Evolutionary conservation across 805 yeast genomes (phyloP), one percentile per base, ranked within the genome.

Genomic region (Yamadazyma tumulicola): DNA sequence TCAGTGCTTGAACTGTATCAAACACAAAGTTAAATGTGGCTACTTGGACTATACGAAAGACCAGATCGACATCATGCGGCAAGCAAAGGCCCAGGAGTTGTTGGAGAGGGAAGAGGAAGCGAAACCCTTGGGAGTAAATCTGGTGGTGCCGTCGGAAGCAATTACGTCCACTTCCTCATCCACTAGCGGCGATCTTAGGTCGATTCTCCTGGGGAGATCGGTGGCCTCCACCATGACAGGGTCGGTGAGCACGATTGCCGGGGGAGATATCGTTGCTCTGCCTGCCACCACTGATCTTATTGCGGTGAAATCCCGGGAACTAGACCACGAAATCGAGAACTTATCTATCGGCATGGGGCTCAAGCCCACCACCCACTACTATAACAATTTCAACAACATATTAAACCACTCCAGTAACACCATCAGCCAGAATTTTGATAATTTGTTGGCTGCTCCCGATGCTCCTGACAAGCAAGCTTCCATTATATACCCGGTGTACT

Each of bases 401-500:
- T 25, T 43, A n/a, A 43, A 43, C 28, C 33, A 30, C 28, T 31
- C 41, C 12, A 16, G 20, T 10, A 43, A 43, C 24, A 32, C 50
- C 4, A 48, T 51, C 13, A 47, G 46, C 17, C 64, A 58, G 35
- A 52, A 54, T 35, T 64, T 55, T 31, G 67, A 62, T 45, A 57
- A 61, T 41, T 47, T 64, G 32, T 48, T 63, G 22, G 26, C 46
- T 3, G 31, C 47, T 8, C 34, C 47, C 6, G 38, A 47, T 29
- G 29, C 47, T 6, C 34, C 47, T 5, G 39, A 47, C 29, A 47
- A 46, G 20, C 58, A 57, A 27, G 39, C 45, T 34, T 52, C 61
- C 17, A 64, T 64, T 34, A 59, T 64, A 14, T 64, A 64, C 36
- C 70, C 70, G 1, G 56, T 64, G 10, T 64, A 64, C 37, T 47